Percentiles rank a stretch among this genome's conserved stretches.
Conservation (phyloP, 495 filamentous ascomycete species). For the Xylaria castorea region DNA sequence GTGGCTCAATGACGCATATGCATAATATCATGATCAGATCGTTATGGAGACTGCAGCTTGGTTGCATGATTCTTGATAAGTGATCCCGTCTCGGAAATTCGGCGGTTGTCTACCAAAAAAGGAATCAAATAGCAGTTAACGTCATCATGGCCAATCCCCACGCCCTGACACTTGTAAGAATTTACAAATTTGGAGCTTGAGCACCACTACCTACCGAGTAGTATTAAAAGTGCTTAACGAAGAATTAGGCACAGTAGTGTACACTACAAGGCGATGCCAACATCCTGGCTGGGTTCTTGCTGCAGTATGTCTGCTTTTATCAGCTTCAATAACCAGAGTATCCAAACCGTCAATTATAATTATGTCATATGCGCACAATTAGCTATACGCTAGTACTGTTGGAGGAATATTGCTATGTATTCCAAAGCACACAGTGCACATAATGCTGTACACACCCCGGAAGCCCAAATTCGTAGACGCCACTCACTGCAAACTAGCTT, state of each 20-base stretch:
- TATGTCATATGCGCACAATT: background rate
- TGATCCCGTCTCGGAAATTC: background rate
- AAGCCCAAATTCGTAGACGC: background rate
- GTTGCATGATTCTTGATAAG: constrained; percentile 15
- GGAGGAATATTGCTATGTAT: background rate
- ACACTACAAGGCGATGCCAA: background rate
- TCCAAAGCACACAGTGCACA: background rate
- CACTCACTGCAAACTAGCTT: constrained; percentile 2
- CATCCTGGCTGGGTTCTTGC: background rate
- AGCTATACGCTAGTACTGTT: background rate
- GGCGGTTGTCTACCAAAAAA: constrained; percentile 4
- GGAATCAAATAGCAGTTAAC: background rate
- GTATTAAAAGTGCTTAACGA: background rate
- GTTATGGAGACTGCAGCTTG: background rate
- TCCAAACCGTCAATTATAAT: background rate
- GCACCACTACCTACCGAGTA: background rate
- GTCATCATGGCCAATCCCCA: constrained; percentile 17
- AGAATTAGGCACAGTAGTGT: background rate
- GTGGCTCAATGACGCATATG: background rate
- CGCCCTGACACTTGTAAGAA: background rate
- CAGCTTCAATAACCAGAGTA: background rate
- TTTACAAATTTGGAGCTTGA: constrained; percentile 3
- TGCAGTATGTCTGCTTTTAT: background rate
- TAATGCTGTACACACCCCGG: background rate
- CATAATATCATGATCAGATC: constrained; percentile 8